phyloP scores from a whole-genome alignment of 441 rosid species.

The Viola pubescens region DNA sequence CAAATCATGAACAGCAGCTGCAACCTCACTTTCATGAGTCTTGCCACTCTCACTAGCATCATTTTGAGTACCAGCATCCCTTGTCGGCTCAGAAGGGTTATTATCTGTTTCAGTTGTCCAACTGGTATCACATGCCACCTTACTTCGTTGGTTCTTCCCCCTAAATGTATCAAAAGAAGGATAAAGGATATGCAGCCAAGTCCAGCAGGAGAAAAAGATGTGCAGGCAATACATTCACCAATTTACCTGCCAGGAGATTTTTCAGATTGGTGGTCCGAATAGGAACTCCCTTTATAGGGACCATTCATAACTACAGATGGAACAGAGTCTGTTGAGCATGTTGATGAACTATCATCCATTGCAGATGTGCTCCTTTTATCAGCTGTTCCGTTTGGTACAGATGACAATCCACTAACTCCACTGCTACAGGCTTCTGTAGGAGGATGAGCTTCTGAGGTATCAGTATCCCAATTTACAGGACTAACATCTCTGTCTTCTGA shows the following conservation, averaged over 20 bases:
- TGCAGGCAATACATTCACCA: constrained; percentile 5
- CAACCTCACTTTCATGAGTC: constrained; percentile 41
- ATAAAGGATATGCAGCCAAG: constrained; percentile 8
- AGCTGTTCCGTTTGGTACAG: constrained; percentile 48
- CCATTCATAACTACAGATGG: constrained; percentile 65
- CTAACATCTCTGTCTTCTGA: constrained; percentile 71
- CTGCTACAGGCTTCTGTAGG: constrained; percentile 49
- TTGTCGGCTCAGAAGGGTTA: constrained; percentile 38
- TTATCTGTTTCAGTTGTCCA: constrained; percentile 44
- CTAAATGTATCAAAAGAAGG: constrained; percentile 30
- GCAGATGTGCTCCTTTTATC: constrained; percentile 51
- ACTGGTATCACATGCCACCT: constrained; percentile 34
- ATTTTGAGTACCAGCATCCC: constrained; percentile 34
- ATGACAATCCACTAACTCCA: constrained; percentile 44
- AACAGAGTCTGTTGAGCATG: constrained; percentile 91
- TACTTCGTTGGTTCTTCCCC: constrained; percentile 47
- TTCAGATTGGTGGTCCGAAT: constrained; percentile 43
- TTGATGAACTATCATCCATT: constrained; percentile 93
- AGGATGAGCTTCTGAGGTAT: constrained; percentile 63
- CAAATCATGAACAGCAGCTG: constrained; percentile 37
- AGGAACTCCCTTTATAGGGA: constrained; percentile 44
- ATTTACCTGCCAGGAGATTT: constrained; percentile 59
- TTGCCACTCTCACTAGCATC: constrained; percentile 34
- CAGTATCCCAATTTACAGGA: constrained; percentile 76
- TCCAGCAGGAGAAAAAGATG: constrained; percentile 7